A percentile compares a stretch with the other conserved stretches of the same genome.
Evolutionary conservation across 2,329 filamentous ascomycete genomes (phyloP).

Genomic region (Coccinonectria pachysandricola): DNA sequence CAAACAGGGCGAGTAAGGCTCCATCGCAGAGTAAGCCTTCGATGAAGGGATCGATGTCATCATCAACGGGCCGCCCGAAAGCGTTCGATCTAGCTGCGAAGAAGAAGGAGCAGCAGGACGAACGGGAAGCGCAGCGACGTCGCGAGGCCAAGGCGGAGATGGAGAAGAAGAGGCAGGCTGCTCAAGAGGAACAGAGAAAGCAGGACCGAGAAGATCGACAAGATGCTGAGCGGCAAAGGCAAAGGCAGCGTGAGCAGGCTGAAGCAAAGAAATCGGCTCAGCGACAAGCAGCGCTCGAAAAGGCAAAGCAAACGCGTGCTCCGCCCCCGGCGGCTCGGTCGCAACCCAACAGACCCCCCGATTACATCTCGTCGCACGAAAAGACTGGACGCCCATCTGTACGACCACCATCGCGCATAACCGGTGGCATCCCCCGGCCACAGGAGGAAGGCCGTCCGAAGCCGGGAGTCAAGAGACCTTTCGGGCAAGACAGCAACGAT

Average conservation of each 20-base stretch:
- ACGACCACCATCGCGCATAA: slow-evolving; percentile 48
- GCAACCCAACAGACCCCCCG: slow-evolving; percentile 41
- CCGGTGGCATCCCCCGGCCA: slow-evolving; percentile 38
- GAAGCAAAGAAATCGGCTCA: slow-evolving; percentile 59
- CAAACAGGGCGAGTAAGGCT: slow-evolving; percentile 57
- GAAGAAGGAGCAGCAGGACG: slow-evolving; percentile 80
- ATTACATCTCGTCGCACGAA: slow-evolving; percentile 28
- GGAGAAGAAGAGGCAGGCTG: slow-evolving; percentile 62
- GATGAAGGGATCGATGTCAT: slow-evolving; percentile 34
- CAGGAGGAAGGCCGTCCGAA: slow-evolving; percentile 59
- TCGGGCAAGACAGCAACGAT: slow-evolving; percentile 56
- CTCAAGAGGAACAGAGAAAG: slow-evolving; percentile 54
- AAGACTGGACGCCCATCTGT: slow-evolving; percentile 21
- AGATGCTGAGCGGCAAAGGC: slow-evolving; percentile 51
- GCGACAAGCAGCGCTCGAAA: slow-evolving; percentile 52
- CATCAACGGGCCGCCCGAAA: slow-evolving; percentile 56
- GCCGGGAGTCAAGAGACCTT: slow-evolving; percentile 58
- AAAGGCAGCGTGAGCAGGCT: slow-evolving; percentile 49
- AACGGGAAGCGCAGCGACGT: slow-evolving; percentile 67
- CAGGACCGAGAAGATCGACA: slow-evolving; percentile 49
- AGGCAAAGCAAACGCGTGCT: slow-evolving; percentile 53
- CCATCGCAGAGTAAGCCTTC: slow-evolving; percentile 51
- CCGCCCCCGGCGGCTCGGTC: slow-evolving; percentile 49
- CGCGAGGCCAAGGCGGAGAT: slow-evolving; percentile 72
- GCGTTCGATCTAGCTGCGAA: slow-evolving; percentile 66